Base-by-base conservation (phyloP, 2,329 filamentous ascomycete species). In the Fusarium luffae region DNA sequence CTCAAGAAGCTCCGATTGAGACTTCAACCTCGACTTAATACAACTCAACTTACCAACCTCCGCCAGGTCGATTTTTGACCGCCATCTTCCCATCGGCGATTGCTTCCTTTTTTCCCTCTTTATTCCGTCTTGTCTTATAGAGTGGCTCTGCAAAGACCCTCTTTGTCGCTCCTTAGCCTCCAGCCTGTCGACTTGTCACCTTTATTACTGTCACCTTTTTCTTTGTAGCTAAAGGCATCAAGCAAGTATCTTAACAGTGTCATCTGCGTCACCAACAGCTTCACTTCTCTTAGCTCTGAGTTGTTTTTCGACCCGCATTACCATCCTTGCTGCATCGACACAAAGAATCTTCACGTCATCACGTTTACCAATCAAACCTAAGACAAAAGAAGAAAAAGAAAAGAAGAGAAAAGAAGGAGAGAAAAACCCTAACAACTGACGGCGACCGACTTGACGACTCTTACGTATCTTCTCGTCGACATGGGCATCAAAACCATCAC, bases 401-500 rank as follows among this genome's bases (percentile, higher is more conserved):
- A 50, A 18, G 32, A 21, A 50, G 32, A 34, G 28, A 49, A 34
- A 25, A 19, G 10, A 11, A 32, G 8, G 9, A 13, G 44, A 55
- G 42, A 49, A 50, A n/a, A 48, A 21, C 55, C 30, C 56, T 40
- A n/a, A 62, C 49, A 50, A 63, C 42, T 42, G 23, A 57, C 59
- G 30, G 55, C 59, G 58, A 54, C 41, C 59, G 42, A 69, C 54
- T 64, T 62, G 47, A 57, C 70, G 56, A 69, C 59, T 49, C 59
- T 51, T 18, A 63, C 72, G 47, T 61, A 61, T 72, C 62, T 73
- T 46, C 73, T 74, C 50, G 74, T 74, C 74, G 74, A 74, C 52
- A 75, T 75, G 74, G 63, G 74, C 68, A 75, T 75, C 66, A 71
- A 71, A 69, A 62, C 57, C 71, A 19, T 61, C 64, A 54, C 61